Evolutionary conservation across 257 asterid species (phyloP), one percentile per base, ranked within the genome.

Genomic region (Salvia miltiorrhiza): DNA sequence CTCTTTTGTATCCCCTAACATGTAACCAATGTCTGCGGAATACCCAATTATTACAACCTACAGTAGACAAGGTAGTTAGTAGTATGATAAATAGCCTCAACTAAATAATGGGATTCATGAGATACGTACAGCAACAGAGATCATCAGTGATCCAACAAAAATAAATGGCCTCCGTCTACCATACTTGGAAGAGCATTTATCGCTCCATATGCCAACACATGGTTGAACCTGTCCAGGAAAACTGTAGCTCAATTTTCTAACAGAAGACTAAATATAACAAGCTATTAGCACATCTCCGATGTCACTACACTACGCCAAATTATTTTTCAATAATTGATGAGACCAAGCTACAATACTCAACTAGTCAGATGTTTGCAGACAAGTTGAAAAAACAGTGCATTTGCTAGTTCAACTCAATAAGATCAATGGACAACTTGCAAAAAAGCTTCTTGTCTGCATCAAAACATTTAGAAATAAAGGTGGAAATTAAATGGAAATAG

Each of bases 171-270:
- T 78, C 78, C 98, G 85, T 77, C 95, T 83, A 35, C 98, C 98
- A 82, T 87, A 89, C 81, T 88, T 89, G 69, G 97, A 92, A 70
- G 87, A 44, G 86, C 96, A 89, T 82, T 87, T 87, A 80, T 91
- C 96, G 79, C 97, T 94, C 99, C 96, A 94, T 79, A 89, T 90
- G 28, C 99, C 99, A 76, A 94, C 99, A 80, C 97, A 94, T 67
- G 99, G 99, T 91, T 94, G 99, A 65, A 91, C 98, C 99, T 94
- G 87, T 50, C 63, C 76, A 62, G 72, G 30, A 24, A 70, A 62
- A 45, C 47, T 35, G 64, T 57, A 63, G 41, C 50, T 63, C 48
- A 70, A 63, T 26, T 66, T 12, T 52, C 40, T 30, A 55, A 44
- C 26, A 69, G 21, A 48, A 61, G 52, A 32, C 24, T 32, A 41